Evolutionary conservation across 2,329 filamentous ascomycete species (phyloP), one percentile per base, ranked within the genome.

Genomic region (Esteya vermicola): DNA sequence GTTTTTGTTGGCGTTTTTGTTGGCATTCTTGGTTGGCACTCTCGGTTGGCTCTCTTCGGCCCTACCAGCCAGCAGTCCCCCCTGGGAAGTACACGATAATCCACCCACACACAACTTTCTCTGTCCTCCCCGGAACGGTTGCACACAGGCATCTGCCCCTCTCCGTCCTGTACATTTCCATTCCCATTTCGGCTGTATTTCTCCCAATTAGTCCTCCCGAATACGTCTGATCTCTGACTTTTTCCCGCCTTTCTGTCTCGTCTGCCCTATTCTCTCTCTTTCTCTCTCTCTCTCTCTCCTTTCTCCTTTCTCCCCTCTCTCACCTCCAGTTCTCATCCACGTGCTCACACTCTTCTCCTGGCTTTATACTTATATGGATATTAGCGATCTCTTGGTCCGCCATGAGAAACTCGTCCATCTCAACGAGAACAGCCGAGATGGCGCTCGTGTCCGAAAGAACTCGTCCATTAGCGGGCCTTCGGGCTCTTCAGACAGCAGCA

Each of bases 361-460:
- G 51, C 51, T 52, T 52, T 50, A 60, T 60, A 58, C 68, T 73
- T 69, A 70, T 61, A 75, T 74, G 70, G 64, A 75, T 59, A 74
- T 72, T 60, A 77, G 72, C 48, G 73, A 77, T 55, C 66, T 78
- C 45, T 64, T 78, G 48, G 70, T 75, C 46, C 66, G 73, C 47
- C 73, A 78, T 58, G 70, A 76, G 58, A 77, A 76, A 58, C 68
- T 77, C 49, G 72, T 75, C 50, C 73, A 78, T 53, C 65, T 75
- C 52, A 75, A 72, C 57, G 70, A 75, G 55, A 67, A 65, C 48
- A 67, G 59, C 54, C 74, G 72, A 48, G 70, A 75, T 51, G 64
- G 58, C 46, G 59, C 51, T 50, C 62, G 69, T 39, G 61, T 62
- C 21, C 62, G 70, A 45, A 75, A 70, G 50, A 54, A 63, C n/a